A percentile compares a stretch with the other conserved stretches of the same genome.
Evolutionary conservation across 345 rosid species (phyloP).

Genomic region (Eucalyptus curtisii): DNA sequence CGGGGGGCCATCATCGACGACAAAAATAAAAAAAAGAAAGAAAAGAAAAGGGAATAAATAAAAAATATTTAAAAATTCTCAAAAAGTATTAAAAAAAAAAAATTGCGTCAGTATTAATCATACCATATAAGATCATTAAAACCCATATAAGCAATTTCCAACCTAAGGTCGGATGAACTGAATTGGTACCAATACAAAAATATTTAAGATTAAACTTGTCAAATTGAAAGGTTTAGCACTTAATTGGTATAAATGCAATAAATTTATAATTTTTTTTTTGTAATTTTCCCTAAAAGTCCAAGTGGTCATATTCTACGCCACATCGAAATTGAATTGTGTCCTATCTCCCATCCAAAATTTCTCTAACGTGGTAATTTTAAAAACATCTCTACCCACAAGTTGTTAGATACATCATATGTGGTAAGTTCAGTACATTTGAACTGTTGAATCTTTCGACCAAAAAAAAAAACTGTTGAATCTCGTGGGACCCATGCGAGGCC

Average conservation of each 20-base stretch:
- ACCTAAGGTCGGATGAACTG: too few species aligned
- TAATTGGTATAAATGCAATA: rapidly evolving
- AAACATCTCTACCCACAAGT: not conserved
- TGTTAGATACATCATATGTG: not conserved
- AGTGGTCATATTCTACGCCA: not conserved
- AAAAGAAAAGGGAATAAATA: too few species aligned
- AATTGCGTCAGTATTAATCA: rapidly evolving
- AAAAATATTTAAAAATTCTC: too few species aligned
- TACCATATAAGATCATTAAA: rapidly evolving
- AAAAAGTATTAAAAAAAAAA: too few species aligned
- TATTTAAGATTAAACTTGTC: rapidly evolving
- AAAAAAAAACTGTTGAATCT: not conserved
- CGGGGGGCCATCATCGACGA: rapidly evolving
- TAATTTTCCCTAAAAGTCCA: too few species aligned
- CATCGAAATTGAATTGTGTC: not conserved
- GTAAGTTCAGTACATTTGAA: not conserved
- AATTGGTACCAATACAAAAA: rapidly evolving
- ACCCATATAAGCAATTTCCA: rapidly evolving
- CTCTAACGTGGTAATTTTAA: not conserved
- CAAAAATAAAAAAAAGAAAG: rapidly evolving
- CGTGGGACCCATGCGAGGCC: too few species aligned
- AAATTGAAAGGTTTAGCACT: too few species aligned
- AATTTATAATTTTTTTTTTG: too few species aligned
- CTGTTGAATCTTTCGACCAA: not conserved
- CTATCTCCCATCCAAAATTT: not conserved